Conservation (phyloP, 768 basidiomycete genomes). For the Baorangia bicolor region DNA sequence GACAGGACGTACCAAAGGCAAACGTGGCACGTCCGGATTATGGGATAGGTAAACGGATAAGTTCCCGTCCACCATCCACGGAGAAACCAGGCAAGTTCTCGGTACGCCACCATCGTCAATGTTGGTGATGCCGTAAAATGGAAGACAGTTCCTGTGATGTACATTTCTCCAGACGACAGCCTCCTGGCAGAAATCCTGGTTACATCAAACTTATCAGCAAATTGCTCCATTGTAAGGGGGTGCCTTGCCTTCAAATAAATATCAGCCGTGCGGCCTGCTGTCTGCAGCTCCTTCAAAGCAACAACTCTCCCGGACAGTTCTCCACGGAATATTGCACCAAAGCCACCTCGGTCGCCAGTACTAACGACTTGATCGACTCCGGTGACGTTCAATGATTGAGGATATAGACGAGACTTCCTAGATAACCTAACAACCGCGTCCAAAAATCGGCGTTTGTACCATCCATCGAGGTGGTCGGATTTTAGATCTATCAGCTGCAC, state of each 20-base stretch:
- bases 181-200: slow-evolving; percentile 31
- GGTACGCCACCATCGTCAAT: slow-evolving; percentile 5
- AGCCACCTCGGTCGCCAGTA: slow-evolving; percentile 28
- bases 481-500: slow-evolving; percentile 26
- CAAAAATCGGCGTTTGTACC: slow-evolving; percentile 30
- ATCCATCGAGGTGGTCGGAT: slow-evolving; percentile 19
- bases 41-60: slow-evolving; percentile 29
- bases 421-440: slow-evolving; percentile 32
- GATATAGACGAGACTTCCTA: slow-evolving; percentile 29
- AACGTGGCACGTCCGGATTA: slow-evolving; percentile 27
- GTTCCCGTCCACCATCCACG: slow-evolving; percentile 31
- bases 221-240: too few relatives aligned
- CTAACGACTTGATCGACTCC: slow-evolving; percentile 10
- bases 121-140: slow-evolving; percentile 29
- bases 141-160: slow-evolving; percentile 28
- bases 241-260: slow-evolving; percentile 27
- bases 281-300: slow-evolving; percentile 32
- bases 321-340: slow-evolving; percentile 34
- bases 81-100: slow-evolving; percentile 23
- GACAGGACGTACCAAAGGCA: slow-evolving; percentile 32
- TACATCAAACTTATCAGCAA: too few relatives aligned
- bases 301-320: slow-evolving; percentile 26
- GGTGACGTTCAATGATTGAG: slow-evolving; percentile 24
- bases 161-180: slow-evolving; percentile 33
- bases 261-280: slow-evolving; percentile 18